Conservation (phyloP, 331 rosid genomes). For the Stylosanthes scabra region DNA sequence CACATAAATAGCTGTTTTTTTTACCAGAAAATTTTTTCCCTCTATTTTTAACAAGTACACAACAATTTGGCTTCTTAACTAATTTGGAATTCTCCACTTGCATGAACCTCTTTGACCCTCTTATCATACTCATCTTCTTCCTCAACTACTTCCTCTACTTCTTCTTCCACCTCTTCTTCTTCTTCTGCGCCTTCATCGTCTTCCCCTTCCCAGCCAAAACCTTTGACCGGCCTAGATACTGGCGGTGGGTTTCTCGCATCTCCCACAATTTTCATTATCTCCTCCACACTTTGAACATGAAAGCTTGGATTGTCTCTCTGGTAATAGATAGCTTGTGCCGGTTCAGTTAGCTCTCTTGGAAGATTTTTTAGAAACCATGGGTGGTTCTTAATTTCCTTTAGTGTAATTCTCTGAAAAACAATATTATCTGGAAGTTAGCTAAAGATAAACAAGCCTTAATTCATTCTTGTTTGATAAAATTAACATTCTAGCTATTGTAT, state of each 20-base stretch:
- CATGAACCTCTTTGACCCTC: slow-evolving; percentile 67
- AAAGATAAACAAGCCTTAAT: slow-evolving; percentile 15
- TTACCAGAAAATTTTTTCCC: slow-evolving; percentile 5
- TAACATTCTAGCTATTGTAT: background rate
- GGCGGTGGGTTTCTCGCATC: slow-evolving; percentile 63
- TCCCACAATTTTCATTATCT: slow-evolving; percentile 59
- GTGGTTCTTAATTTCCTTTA: slow-evolving; percentile 65
- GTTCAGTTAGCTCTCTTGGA: slow-evolving; percentile 66
- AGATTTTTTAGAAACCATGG: slow-evolving; percentile 70
- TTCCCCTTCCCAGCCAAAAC: slow-evolving; percentile 59
- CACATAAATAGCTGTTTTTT: slow-evolving; percentile 46
- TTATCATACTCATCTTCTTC: slow-evolving; percentile 61
- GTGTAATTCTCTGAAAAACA: slow-evolving; percentile 50
- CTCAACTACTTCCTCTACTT: slow-evolving; percentile 27
- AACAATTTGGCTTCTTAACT: slow-evolving; percentile 45
- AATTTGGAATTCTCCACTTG: slow-evolving; percentile 62
- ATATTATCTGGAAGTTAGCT: slow-evolving; percentile 30
- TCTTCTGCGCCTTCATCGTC: slow-evolving; percentile 41
- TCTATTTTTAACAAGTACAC: background rate
- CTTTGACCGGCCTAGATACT: slow-evolving; percentile 48
- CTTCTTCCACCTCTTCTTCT: slow-evolving; percentile 31
- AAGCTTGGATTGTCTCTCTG: slow-evolving; percentile 60
- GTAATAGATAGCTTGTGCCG: slow-evolving; percentile 59
- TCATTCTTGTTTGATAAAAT: slow-evolving; percentile 8
- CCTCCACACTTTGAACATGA: slow-evolving; percentile 53